A percentile compares a stretch with the other conserved stretches of the same genome.
These are phyloP conservation scores for Penicillium fuscoglaucum DNA, from an alignment of 2,329 filamentous ascomycete genomes.

Conservation along the genomic window DNA sequence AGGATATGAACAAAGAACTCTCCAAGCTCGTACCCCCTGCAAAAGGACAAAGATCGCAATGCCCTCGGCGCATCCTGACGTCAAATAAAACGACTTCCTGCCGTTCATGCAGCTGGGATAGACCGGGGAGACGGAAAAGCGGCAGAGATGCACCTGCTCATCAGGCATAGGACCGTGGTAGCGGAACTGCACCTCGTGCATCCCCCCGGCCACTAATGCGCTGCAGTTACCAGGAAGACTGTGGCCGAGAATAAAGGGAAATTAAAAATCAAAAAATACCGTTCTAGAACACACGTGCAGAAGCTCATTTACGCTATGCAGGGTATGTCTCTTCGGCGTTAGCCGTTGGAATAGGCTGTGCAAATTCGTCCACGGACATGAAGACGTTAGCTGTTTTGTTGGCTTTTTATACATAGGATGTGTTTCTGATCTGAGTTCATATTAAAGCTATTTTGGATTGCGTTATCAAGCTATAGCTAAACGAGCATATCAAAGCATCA, in stretches of 20 bases:
- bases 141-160: slow-evolving; percentile 9
- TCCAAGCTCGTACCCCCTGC: not conserved
- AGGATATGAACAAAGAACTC: not conserved
- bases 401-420: not conserved
- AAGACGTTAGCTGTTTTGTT: not conserved
- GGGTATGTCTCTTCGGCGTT: slow-evolving; percentile 9
- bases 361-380: not conserved
- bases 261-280: not conserved
- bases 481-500: not conserved
- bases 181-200: slow-evolving; percentile 31
- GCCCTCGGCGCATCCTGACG: slow-evolving; percentile 18
- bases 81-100: slow-evolving; percentile 14
- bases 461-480: not conserved
- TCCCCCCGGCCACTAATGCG: slow-evolving; percentile 41
- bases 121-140: slow-evolving; percentile 13
- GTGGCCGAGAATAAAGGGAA: not conserved
- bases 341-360: slow-evolving; percentile 13
- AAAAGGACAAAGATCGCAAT: slow-evolving; percentile 12
- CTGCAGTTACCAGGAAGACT: slow-evolving; percentile 16
- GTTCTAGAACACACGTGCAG: slow-evolving; percentile 26
- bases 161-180: slow-evolving; percentile 17
- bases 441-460: not conserved
- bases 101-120: slow-evolving; percentile 24
- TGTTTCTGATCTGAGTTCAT: not conserved
- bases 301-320: slow-evolving; percentile 11